Percentiles rank a stretch among this genome's conserved stretches.
phyloP scores from a whole-genome alignment of 116 monocot genomes.

The Iris pallida region DNA sequence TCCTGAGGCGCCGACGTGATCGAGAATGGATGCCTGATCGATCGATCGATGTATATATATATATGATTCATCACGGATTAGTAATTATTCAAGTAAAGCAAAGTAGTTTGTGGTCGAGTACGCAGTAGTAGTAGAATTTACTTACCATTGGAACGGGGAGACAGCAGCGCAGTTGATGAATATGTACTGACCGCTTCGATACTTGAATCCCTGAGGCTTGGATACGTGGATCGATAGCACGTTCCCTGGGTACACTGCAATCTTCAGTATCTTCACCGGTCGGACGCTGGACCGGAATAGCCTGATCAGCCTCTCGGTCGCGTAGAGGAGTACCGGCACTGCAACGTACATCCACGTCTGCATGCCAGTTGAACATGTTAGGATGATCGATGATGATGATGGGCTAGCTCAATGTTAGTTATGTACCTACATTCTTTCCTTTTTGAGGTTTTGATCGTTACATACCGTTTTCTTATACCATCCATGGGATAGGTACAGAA shows the following conservation, averaged over 20 bases:
- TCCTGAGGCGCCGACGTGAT: slow-evolving; percentile 90
- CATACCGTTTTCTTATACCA: slow-evolving; percentile 83
- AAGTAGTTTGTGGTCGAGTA: no score
- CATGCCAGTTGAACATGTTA: not conserved
- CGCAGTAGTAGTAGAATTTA: no score
- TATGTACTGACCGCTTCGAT: slow-evolving; percentile 84
- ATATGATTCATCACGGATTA: not conserved
- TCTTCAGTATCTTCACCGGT: slow-evolving; percentile 76
- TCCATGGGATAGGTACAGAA: slow-evolving; percentile 46
- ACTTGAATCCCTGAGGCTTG: slow-evolving; percentile 68
- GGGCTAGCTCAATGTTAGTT: no score
- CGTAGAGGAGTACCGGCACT: slow-evolving; percentile 66
- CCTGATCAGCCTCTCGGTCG: slow-evolving; percentile 50
- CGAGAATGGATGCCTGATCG: slow-evolving; percentile 96
- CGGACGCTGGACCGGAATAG: slow-evolving; percentile 56
- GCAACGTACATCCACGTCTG: slow-evolving; percentile 93
- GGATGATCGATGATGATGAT: no score
- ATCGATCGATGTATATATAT: not conserved
- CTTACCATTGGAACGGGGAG: slow-evolving; percentile 93
- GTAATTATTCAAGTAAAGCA: no score
- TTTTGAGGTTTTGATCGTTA: no score
- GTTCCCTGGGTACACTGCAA: slow-evolving; percentile 85
- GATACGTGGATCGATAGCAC: slow-evolving; percentile 68
- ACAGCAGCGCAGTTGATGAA: slow-evolving; percentile 87
- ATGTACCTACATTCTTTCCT: no score